Base-by-base conservation (phyloP, 345 rosid genomes). In the Viola odorata region DNA sequence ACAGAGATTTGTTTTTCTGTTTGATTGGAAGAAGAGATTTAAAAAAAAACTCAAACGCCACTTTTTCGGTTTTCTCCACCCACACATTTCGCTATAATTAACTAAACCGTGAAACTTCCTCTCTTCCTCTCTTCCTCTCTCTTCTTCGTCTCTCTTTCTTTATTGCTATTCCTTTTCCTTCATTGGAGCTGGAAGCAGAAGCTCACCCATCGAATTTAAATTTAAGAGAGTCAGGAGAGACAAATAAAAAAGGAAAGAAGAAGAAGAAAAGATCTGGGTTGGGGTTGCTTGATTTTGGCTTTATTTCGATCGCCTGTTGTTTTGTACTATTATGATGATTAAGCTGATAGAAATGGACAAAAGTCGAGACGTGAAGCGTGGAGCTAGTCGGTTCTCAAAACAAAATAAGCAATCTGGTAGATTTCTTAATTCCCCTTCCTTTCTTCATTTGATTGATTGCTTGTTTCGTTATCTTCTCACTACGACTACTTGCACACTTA, bases 301-400 rank as follows among this genome's bases (percentile, higher is more conserved):
- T 41, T 39, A 42, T 47, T 55, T 45, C 65, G 37, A 12, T 42
- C 13, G 50, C 13, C 7, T 64, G 56, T 32, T 57, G 62, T 54
- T 70, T 23, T 23, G 32, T 23, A 8, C 53, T 15, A 15, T 58
- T 37, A 40, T 60, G 50, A 64, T 53, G 45, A 60, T 53, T n/a
- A 45, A 62, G 58, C 60, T 66, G 70, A 54, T 53, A 63, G 82
- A 78, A 67, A 88, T 82, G 85, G 86, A 88, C 82, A 85, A 70
- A 76, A 66, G 70, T 70, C 70, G 75, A 60, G 88, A 85, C 80
- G 63, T 70, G 84, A 82, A 76, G 79, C 86, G 75, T 23, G 32
- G 32, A 23, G 32, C 32, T 23, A 23, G 32, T 77, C 83, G 85
- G 80, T 69, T 79, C 60, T 80, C 81, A 73, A 78, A 85, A 75